Evolutionary conservation across 2,329 filamentous ascomycete genomes (phyloP), one percentile per base, ranked within the genome.

Genomic region (Leptographium procerum): DNA sequence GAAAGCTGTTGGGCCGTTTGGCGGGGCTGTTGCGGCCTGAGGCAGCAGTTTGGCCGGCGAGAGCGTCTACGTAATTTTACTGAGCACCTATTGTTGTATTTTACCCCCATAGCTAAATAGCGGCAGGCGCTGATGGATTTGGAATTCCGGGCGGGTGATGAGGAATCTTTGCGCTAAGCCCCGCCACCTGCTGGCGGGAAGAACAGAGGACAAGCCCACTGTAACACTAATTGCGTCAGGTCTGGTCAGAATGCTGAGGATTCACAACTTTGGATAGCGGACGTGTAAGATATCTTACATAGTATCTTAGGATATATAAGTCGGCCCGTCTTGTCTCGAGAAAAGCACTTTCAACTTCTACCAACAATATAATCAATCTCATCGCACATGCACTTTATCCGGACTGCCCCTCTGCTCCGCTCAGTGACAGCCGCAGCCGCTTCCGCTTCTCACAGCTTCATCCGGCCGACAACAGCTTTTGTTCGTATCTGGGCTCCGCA

Each of bases 391-490:
- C 48, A 9, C 3, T 47, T 11, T 10, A 2, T n/a, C 43, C 43
- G 16, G 9, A n/a, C 31, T 24, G n/a, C 50, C 19, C 4, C 29
- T 34, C 11, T 52, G 16, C 22, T 16, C 31, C 34, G 52, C 33
- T 11, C 51, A n/a, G 52, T 28, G 14, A 54, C 33, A 11, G 19
- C 31, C 50, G n/a, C n/a, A n/a, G n/a, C n/a, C n/a, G n/a, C n/a
- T n/a, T n/a, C n/a, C n/a, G 19, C 24, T 16, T 14, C 26, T 3
- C 47, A 11, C 50, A 24, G 71, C 55, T 68, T 78, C 58, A 72
- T 71, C 56, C 66, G 10, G 66, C 82, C 61, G 77, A 68, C 77
- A 64, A 71, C 72, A 51, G 72, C 72, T 53, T 65, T 67, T 57
- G 68, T 68, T 64, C 59, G 61, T 57, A 59, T 69, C 47, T 60